These are phyloP conservation scores for Scheffersomyces spartinae DNA, from an alignment of 805 yeast species.

Conservation along the genomic window DNA sequence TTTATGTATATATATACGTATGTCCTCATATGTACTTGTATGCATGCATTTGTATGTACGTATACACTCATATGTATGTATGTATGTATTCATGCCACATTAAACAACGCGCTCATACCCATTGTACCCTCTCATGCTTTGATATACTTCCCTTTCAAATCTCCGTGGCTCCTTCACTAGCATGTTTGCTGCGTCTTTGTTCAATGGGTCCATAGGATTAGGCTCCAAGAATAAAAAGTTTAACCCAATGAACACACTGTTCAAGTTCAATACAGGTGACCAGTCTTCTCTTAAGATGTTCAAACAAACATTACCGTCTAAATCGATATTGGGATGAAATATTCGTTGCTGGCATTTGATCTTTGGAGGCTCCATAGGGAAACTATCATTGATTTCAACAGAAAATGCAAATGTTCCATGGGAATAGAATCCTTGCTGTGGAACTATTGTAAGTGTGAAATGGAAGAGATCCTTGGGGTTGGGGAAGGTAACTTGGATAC, in stretches of 20 bases:
- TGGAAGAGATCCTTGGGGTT: conserved; percentile 48
- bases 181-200: conserved; percentile 73
- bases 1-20: too few relatives aligned
- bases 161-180: conserved; percentile 28
- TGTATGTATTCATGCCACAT: too few relatives aligned
- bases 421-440: conserved; percentile 63
- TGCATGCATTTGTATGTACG: too few relatives aligned
- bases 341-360: conserved; percentile 61
- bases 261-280: conserved; percentile 84
- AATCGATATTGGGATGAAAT: conserved; percentile 90
- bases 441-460: conserved; percentile 45
- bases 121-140: too few relatives aligned
- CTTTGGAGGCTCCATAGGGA: conserved; percentile 90
- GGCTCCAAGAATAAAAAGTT: conserved; percentile 83
- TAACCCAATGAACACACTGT: conserved; percentile 73
- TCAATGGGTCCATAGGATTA: conserved; percentile 84
- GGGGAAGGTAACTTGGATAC: conserved; percentile 40
- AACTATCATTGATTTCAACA: conserved; percentile 56
- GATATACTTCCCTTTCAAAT: too few relatives aligned
- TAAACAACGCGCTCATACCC: too few relatives aligned
- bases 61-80: too few relatives aligned
- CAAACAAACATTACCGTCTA: conserved; percentile 82
- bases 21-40: too few relatives aligned
- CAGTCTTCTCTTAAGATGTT: conserved; percentile 91
- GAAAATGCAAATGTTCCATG: conserved; percentile 62